Evolutionary conservation across 768 basidiomycete species (phyloP).

Genomic region (Russula abietina): DNA sequence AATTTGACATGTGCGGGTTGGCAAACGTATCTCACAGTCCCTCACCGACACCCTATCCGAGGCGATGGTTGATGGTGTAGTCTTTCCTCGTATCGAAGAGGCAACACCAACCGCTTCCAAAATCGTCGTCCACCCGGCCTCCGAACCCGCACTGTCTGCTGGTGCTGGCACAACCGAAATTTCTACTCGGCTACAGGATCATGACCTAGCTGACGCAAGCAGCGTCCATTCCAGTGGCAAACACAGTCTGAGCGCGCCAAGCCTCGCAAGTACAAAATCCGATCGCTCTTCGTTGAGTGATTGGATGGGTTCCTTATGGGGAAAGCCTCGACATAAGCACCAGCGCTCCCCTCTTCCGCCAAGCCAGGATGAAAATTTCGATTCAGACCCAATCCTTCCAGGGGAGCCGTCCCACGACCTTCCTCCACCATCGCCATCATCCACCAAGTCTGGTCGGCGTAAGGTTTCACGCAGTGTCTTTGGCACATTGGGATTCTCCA

Average conservation of each 20-base stretch:
- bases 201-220: conserved; percentile 9
- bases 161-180: not conserved
- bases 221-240: conserved; percentile 20
- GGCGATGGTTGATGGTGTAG: conserved; percentile 46
- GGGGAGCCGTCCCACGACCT: conserved; percentile 20
- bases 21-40: conserved; percentile 32
- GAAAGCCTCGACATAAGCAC: conserved; percentile 41
- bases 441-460: conserved; percentile 30
- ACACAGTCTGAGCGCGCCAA: conserved; percentile 19
- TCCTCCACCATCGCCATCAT: conserved; percentile 19
- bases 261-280: conserved; percentile 23
- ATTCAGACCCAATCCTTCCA: conserved; percentile 16
- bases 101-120: conserved; percentile 18
- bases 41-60: conserved; percentile 43
- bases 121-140: conserved; percentile 18
- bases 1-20: not conserved
- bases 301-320: conserved; percentile 77
- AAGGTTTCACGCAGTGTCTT: conserved; percentile 61
- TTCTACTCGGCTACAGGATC: not conserved
- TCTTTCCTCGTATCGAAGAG: conserved; percentile 31
- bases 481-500: conserved; percentile 63
- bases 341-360: conserved; percentile 25
- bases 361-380: conserved; percentile 1
- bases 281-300: conserved; percentile 47
- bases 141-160: not conserved